These are phyloP conservation scores for Ceriops zippeliana DNA, from an alignment of 345 rosid species.

Conservation along the genomic window DNA sequence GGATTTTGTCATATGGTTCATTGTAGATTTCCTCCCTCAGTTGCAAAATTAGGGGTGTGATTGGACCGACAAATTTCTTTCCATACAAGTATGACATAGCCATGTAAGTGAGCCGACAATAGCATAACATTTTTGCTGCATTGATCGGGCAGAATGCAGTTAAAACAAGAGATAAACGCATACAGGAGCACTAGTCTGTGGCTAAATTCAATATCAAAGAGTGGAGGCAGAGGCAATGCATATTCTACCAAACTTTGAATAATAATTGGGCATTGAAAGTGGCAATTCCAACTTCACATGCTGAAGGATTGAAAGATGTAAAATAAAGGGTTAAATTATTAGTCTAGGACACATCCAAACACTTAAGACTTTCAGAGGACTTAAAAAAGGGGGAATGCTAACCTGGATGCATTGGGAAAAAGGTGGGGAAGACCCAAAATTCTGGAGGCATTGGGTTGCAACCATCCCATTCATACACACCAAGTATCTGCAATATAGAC, in stretches of 20 bases:
- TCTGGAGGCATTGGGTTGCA: slow-evolving; percentile 28
- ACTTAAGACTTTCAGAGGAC: too few species aligned
- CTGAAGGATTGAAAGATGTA: too few species aligned
- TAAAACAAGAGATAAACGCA: too few species aligned
- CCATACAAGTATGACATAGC: slow-evolving; percentile 27
- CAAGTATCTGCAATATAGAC: slow-evolving; percentile 11
- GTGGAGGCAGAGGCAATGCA: too few species aligned
- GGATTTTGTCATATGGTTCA: slow-evolving; percentile 9
- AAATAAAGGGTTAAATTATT: background rate
- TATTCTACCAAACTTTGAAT: too few species aligned
- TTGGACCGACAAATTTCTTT: slow-evolving; percentile 18
- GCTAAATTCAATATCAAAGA: too few species aligned
- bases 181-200: too few species aligned
- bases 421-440: slow-evolving; percentile 15
- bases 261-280: too few species aligned
- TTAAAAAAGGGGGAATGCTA: too few species aligned
- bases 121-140: slow-evolving; percentile 25
- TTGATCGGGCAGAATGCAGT: background rate
- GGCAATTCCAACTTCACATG: too few species aligned
- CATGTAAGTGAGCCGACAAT: slow-evolving; percentile 26
- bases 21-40: slow-evolving; percentile 15
- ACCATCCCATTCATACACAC: slow-evolving; percentile 20
- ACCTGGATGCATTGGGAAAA: slow-evolving; percentile 21
- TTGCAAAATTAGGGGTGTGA: slow-evolving; percentile 19
- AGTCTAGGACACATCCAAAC: background rate